Percentiles rank a stretch among this genome's conserved stretches.
These are phyloP conservation scores for Backusella morwellensis DNA, from an alignment of 192 early-diverging fungal species.

Conservation along the genomic window DNA sequence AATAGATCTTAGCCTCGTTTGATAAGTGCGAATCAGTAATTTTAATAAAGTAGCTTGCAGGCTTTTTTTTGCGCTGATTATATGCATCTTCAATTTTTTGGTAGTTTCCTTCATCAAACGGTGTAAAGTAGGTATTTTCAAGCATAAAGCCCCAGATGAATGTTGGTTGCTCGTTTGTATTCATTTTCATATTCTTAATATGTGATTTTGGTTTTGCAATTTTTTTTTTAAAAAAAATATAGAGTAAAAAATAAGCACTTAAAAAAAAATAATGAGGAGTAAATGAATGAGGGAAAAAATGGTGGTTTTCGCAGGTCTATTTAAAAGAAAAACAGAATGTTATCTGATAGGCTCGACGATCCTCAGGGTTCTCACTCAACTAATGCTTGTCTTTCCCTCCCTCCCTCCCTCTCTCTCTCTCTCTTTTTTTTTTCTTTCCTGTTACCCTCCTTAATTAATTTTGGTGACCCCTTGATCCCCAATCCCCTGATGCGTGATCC, in stretches of 20 bases:
- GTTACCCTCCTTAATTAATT: neutral
- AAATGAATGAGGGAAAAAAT: neutral
- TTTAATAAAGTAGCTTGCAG: slow-evolving; percentile 23
- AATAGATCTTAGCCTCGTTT: slow-evolving; percentile 12
- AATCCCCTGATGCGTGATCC: neutral
- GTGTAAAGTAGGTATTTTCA: slow-evolving; percentile 32
- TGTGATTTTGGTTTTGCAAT: neutral
- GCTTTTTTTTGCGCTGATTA: slow-evolving; percentile 2
- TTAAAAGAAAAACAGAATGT: neutral
- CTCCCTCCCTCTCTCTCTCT: neutral
- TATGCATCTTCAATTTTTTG: slow-evolving; percentile 23
- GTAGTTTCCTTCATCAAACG: slow-evolving; percentile 29
- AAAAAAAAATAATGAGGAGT: neutral
- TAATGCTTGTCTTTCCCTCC: neutral
- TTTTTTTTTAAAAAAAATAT: neutral
- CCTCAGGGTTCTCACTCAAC: neutral
- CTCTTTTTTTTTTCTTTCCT: neutral
- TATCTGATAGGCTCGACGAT: neutral
- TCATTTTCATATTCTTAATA: neutral
- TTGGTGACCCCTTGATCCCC: neutral
- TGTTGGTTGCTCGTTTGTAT: neutral
- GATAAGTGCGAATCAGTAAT: slow-evolving; percentile 28
- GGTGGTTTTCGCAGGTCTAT: neutral
- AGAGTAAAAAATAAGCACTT: neutral
- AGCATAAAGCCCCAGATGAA: slow-evolving; percentile 36